Base-by-base conservation (phyloP, 2,329 filamentous ascomycete species). In the Pezicula carpinea region DNA sequence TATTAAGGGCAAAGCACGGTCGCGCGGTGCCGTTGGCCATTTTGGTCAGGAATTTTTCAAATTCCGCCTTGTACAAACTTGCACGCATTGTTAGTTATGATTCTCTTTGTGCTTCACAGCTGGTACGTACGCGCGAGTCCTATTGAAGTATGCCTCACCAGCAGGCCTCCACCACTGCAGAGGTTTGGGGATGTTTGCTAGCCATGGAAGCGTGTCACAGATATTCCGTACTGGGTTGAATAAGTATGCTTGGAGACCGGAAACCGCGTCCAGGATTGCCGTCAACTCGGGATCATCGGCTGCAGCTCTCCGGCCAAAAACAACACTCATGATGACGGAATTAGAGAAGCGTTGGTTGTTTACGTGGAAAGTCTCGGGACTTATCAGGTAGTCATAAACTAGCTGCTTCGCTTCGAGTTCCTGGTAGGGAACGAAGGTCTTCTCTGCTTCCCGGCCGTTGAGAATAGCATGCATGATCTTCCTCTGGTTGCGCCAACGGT, bases 381-480 rank as follows among this genome's bases (percentile, higher is more conserved):
- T 39, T 17, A 55, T 41, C 11, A 63, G 44, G 34, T 58, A 53
- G 8, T 63, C 62, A 26, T 47, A 55, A 14, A 59, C 41, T 10
- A 64, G 47, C 26, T 57, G 53, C 31, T 50, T 53, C 3, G 51
- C 55, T 43, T 64, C 62, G 2, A 58, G 39, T 22, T 64, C 61
- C 48, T 65, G 62, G 47, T 59, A 63, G 3, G 57, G 53, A 17
- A 18, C 31, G 18, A 53, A 52, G 29, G 5, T 23, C 5, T 36
- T 42, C 13, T 39, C 39, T 21, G 55, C 52, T n/a, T 49, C 50
- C 22, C 43, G 48, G 34, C 50, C 56, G 32, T 43, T 51, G 13
- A 65, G 56, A 38, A 63, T 59, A 8, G 46, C 23, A 42, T 64
- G 61, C 56, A 64, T 61, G 35, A 60, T 56, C 40, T 61, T 62